These are phyloP conservation scores for Flaveria bidentis DNA, from an alignment of 129 eudicot species.

Conservation along the genomic window DNA sequence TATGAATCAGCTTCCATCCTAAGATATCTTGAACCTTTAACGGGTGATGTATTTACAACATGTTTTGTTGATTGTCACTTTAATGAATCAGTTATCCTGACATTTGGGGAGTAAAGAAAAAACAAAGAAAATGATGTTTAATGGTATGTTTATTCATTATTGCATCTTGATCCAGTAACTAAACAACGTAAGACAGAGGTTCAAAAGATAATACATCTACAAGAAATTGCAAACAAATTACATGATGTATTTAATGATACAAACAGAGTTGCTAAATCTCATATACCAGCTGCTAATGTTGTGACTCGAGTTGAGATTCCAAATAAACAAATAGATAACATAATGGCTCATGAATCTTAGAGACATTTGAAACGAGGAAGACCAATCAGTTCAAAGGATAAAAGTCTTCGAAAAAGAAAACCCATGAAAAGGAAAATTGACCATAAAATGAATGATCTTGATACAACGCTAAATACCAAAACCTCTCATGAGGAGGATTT, in stretches of 20 bases:
- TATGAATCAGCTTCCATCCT: too few species aligned
- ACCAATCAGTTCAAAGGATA: neutral
- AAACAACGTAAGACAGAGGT: neutral
- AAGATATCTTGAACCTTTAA: neutral
- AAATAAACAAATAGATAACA: too few species aligned
- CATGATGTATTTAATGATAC: neutral
- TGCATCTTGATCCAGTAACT: neutral
- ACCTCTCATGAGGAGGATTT: too few species aligned
- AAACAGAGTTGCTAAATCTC: neutral
- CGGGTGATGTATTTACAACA: neutral
- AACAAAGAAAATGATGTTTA: neutral
- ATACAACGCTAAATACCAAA: too few species aligned
- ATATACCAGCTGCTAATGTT: too few species aligned
- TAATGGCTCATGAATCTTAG: too few species aligned
- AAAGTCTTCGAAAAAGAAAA: neutral
- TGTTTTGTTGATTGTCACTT: neutral
- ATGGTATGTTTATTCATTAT: neutral
- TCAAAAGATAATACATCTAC: constrained; percentile 26
- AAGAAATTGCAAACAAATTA: constrained; percentile 20
- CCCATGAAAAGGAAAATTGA: neutral
- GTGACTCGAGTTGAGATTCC: too few species aligned
- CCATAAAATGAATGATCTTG: neutral
- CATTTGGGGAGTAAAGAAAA: neutral
- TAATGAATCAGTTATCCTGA: neutral
- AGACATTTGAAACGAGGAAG: neutral